Percentiles rank a stretch among this genome's conserved stretches.
phyloP scores from a whole-genome alignment of 2,329 filamentous ascomycete genomes.

The Cercospora sp. region DNA sequence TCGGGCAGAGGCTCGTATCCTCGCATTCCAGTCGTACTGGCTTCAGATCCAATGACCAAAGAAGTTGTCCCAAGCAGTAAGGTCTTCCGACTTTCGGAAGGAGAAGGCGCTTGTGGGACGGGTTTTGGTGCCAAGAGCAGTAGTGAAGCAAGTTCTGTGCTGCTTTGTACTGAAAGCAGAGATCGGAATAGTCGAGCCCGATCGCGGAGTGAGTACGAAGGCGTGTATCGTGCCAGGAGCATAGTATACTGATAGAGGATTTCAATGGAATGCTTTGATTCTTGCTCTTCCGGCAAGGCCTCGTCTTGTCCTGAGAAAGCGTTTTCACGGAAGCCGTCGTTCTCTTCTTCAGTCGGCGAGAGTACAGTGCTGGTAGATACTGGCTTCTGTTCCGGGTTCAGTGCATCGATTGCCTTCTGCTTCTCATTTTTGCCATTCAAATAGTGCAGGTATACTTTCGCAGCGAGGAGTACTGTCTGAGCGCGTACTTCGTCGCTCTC shows the following conservation, averaged over 20 bases:
- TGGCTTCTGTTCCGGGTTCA: slow-evolving; percentile 18
- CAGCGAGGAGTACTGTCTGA: slow-evolving; percentile 87
- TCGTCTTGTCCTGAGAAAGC: slow-evolving; percentile 22
- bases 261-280: slow-evolving; percentile 64
- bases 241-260: slow-evolving; percentile 82
- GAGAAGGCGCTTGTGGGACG: slow-evolving; percentile 84
- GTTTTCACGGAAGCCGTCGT: slow-evolving; percentile 29
- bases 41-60: slow-evolving; percentile 76
- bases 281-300: not conserved
- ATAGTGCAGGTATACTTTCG: slow-evolving; percentile 94
- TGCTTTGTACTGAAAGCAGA: slow-evolving; percentile 71
- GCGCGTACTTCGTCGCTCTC: slow-evolving; percentile 85
- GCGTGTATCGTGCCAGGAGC: slow-evolving; percentile 85
- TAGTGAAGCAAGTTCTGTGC: slow-evolving; percentile 80
- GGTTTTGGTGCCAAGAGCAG: slow-evolving; percentile 93
- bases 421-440: slow-evolving; percentile 62
- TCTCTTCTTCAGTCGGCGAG: slow-evolving; percentile 31
- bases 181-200: slow-evolving; percentile 85
- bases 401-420: slow-evolving; percentile 35
- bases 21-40: slow-evolving; percentile 40
- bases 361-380: slow-evolving; percentile 23
- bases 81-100: slow-evolving; percentile 77
- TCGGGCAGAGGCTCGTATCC: slow-evolving; percentile 79
- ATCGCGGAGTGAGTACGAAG: slow-evolving; percentile 91
- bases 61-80: slow-evolving; percentile 76